phyloP scores from a whole-genome alignment of 2,329 filamentous ascomycete species.

The Bipolaris cookei region DNA sequence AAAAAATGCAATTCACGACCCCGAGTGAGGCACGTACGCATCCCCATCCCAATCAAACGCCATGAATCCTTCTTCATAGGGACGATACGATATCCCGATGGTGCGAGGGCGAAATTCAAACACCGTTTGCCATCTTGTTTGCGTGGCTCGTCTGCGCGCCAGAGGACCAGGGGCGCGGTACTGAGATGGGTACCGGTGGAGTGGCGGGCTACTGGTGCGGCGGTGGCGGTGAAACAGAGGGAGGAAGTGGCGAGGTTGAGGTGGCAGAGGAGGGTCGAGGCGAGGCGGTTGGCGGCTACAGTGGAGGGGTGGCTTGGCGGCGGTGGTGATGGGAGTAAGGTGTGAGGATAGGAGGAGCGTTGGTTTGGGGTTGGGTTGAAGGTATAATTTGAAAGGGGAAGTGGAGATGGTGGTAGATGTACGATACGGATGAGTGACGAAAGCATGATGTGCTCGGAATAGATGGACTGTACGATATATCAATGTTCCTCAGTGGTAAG shows the following conservation, averaged over 20 bases:
- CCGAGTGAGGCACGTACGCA: neutral
- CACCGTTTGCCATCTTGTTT: neutral
- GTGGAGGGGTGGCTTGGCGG: constrained; percentile 11
- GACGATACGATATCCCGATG: neutral
- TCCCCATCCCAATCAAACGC: neutral
- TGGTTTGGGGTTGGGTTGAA: too few species aligned
- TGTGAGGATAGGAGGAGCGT: neutral
- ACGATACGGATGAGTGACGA: neutral
- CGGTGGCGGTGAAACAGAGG: neutral
- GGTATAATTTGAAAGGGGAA: neutral
- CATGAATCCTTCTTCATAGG: neutral
- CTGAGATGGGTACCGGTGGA: neutral
- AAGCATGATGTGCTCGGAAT: neutral
- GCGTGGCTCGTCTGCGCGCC: neutral
- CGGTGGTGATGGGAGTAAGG: too few species aligned
- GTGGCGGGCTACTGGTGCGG: neutral
- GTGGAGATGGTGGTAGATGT: neutral
- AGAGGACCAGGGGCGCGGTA: neutral
- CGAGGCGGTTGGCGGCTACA: neutral
- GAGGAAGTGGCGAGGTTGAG: neutral
- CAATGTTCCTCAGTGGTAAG: neutral
- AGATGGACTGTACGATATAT: too few species aligned
- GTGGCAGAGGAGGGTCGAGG: neutral
- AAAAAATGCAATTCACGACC: neutral
- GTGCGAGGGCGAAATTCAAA: neutral